Conservation (phyloP, 164 flowering plant species). For the Piper longum region DNA sequence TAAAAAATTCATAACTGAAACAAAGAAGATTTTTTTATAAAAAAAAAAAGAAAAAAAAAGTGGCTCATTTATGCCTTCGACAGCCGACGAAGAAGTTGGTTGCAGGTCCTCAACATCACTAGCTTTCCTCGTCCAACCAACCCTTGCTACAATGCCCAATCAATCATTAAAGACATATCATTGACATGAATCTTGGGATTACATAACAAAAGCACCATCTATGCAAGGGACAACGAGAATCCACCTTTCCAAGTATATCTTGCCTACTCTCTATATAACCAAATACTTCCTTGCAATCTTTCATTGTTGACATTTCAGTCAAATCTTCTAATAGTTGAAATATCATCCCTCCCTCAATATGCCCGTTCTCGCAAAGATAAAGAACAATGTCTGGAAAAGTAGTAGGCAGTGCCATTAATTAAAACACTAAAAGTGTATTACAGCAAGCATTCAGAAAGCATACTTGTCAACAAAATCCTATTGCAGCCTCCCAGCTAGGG, state of each 20-base stretch:
- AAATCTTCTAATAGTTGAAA: conserved; percentile 95
- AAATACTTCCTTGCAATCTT: conserved; percentile 86
- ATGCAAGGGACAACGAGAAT: conserved; percentile 1
- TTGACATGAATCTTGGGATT: neutral
- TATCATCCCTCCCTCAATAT: conserved; percentile 97
- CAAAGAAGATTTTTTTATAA: no score
- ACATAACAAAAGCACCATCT: neutral
- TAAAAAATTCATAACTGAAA: neutral
- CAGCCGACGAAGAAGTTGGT: conserved; percentile 93
- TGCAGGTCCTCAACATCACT: conserved; percentile 98
- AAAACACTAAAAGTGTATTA: no score
- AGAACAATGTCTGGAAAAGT: conserved; percentile 56
- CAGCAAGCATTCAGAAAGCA: no score
- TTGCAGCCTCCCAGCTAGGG: no score
- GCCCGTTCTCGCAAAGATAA: conserved; percentile 92
- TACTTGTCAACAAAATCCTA: no score
- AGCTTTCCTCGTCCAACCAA: conserved; percentile 94
- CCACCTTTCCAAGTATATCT: conserved; percentile 89
- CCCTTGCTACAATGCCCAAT: conserved; percentile 50
- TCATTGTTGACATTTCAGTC: conserved; percentile 99
- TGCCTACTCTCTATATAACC: conserved; percentile 95
- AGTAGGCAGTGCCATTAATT: no score
- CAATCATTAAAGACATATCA: neutral
- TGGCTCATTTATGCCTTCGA: conserved; percentile 50
- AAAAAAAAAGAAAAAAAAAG: neutral